A percentile compares a stretch with the other conserved stretches of the same genome.
These are phyloP conservation scores for Nakaseomyces sp. DNA, from an alignment of 1,139 yeast genomes.

Conservation along the genomic window DNA sequence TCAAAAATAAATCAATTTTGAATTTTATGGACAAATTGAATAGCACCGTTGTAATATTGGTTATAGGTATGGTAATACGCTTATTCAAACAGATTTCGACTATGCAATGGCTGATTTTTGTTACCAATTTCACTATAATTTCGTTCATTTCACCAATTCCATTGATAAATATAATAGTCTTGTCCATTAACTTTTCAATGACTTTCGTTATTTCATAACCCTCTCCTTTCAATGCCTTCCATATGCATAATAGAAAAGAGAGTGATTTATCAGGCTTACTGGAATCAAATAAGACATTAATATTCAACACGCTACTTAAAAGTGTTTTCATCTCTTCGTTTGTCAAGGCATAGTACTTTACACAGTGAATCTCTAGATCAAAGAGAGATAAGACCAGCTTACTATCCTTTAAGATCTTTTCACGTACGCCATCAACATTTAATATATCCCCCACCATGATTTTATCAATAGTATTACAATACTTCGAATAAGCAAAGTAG, in stretches of 20 bases:
- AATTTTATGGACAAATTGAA: constrained; percentile 25
- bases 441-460: constrained; percentile 15
- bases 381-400: constrained; percentile 1
- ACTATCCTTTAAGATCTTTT: background rate
- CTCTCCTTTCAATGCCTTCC: constrained; percentile 11
- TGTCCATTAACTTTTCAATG: constrained; percentile 14
- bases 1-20: constrained; percentile 12
- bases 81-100: background rate
- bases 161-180: constrained; percentile 16
- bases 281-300: background rate
- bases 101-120: background rate
- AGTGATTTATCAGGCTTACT: background rate
- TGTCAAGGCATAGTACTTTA: background rate
- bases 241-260: constrained; percentile 4
- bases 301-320: background rate
- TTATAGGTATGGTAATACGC: constrained; percentile 19
- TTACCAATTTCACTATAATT: background rate
- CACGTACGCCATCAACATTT: background rate
- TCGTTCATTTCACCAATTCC: constrained; percentile 8
- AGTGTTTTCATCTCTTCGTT: background rate
- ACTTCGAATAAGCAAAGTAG: constrained; percentile 14
- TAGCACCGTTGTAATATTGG: constrained; percentile 29
- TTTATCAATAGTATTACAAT: constrained; percentile 13
- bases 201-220: constrained; percentile 8
- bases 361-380: background rate